phyloP scores from a whole-genome alignment of 768 basidiomycete genomes.

The Paxillus ammoniavirescens region DNA sequence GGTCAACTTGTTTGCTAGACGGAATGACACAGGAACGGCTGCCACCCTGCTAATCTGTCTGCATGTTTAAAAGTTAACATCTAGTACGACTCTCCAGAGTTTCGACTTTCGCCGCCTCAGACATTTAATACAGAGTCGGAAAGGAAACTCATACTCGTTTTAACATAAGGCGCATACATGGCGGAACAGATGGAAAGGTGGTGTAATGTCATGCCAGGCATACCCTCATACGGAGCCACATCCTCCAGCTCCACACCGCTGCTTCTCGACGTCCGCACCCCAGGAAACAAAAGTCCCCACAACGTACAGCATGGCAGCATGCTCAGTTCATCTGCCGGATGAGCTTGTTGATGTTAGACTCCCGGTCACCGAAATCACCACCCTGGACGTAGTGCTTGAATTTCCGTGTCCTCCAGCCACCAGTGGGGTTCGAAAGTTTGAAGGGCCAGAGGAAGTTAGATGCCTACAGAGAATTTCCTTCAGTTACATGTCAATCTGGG shows the following conservation, averaged over 20 bases:
- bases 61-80: too few species aligned
- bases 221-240: slow-evolving; percentile 26
- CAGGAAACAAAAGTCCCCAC: neutral
- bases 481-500: neutral
- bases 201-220: slow-evolving; percentile 31
- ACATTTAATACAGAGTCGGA: neutral
- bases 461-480: slow-evolving; percentile 42
- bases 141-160: slow-evolving; percentile 23
- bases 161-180: slow-evolving; percentile 30
- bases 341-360: slow-evolving; percentile 96
- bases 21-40: too few species aligned
- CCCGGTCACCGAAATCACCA: slow-evolving; percentile 97
- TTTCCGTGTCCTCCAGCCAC: slow-evolving; percentile 97
- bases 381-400: slow-evolving; percentile 97
- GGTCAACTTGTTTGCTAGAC: too few species aligned
- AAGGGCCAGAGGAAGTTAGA: slow-evolving; percentile 99
- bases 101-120: too few species aligned
- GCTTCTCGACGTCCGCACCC: slow-evolving; percentile 2
- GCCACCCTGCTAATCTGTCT: neutral
- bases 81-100: too few species aligned
- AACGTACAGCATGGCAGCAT: neutral
- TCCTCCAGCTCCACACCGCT: slow-evolving; percentile 9
- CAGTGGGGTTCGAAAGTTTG: slow-evolving; percentile 98
- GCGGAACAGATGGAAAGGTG: slow-evolving; percentile 14
- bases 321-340: slow-evolving; percentile 89